Evolutionary conservation across 371 early-diverging fungal genomes (phyloP).

Genomic region (Rhizomucor pusillus): DNA sequence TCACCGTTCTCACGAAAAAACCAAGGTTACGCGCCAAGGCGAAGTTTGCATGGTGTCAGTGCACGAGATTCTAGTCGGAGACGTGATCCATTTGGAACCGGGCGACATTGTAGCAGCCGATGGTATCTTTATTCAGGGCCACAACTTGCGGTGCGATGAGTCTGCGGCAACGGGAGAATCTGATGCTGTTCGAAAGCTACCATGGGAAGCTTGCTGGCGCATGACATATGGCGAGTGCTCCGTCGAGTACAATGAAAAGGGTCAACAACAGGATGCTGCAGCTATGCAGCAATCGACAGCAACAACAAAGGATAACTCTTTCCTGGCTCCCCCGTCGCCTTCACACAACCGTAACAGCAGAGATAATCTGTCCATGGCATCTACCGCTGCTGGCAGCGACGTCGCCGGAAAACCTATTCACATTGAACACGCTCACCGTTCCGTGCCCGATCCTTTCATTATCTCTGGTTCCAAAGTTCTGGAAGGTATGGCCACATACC

Average conservation of each 20-base stretch:
- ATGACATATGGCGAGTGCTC: not conserved
- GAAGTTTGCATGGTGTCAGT: conserved; percentile 73
- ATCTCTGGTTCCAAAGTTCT: conserved; percentile 73
- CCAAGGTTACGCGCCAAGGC: conserved; percentile 72
- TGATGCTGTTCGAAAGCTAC: conserved; percentile 62
- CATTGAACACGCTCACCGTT: not conserved
- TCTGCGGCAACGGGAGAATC: conserved; percentile 92
- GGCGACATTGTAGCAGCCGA: conserved; percentile 93
- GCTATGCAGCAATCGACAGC: no score
- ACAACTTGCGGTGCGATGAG: conserved; percentile 87
- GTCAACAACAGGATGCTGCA: no score
- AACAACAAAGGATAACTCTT: not conserved
- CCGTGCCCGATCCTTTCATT: conserved; percentile 61
- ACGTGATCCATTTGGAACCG: conserved; percentile 84
- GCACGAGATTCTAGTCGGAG: conserved; percentile 84
- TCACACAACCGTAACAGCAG: not conserved
- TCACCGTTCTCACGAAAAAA: not conserved
- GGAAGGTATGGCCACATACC: conserved; percentile 73
- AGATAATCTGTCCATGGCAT: not conserved
- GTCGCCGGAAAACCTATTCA: not conserved
- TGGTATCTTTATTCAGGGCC: conserved; percentile 80
- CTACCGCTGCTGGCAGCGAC: not conserved
- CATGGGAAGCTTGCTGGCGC: conserved; percentile 27
- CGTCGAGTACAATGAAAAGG: not conserved
- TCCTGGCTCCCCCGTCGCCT: conserved; percentile 6